phyloP scores from a whole-genome alignment of 2,329 filamentous ascomycete species.

The Xylaria hypoxylon region DNA sequence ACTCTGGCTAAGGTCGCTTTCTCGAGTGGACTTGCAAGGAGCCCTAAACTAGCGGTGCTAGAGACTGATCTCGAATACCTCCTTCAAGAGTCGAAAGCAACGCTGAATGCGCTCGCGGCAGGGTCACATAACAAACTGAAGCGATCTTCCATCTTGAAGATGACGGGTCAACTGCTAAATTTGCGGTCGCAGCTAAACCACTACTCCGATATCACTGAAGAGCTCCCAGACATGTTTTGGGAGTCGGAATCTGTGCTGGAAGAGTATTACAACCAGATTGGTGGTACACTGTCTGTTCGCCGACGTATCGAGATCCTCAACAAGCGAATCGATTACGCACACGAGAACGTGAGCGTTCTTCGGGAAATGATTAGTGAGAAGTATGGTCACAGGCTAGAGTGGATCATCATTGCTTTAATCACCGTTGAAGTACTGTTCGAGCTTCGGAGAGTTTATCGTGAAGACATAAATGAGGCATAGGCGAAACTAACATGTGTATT shows the following conservation, averaged over 20 bases:
- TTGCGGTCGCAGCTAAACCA: conserved; percentile 94
- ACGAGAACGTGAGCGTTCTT: conserved; percentile 91
- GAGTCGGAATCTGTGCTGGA: conserved; percentile 94
- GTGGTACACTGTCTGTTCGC: conserved; percentile 88
- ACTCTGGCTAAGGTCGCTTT: conserved; percentile 96
- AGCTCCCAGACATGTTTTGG: conserved; percentile 96
- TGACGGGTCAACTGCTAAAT: conserved; percentile 91
- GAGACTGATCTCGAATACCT: conserved; percentile 86
- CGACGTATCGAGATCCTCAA: conserved; percentile 92
- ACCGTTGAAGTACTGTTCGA: conserved; percentile 93
- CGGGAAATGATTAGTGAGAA: conserved; percentile 90
- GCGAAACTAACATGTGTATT: conserved; percentile 26
- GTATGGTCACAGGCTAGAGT: conserved; percentile 87
- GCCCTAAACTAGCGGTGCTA: conserved; percentile 92
- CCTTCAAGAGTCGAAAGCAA: conserved; percentile 85
- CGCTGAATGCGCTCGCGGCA: conserved; percentile 75
- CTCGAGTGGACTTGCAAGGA: conserved; percentile 90
- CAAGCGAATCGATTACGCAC: conserved; percentile 97
- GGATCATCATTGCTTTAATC: conserved; percentile 96
- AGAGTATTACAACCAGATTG: conserved; percentile 94
- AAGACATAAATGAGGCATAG: conserved; percentile 41
- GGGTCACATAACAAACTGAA: conserved; percentile 73
- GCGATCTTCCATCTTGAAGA: conserved; percentile 85
- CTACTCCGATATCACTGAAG: conserved; percentile 96
- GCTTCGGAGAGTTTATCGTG: conserved; percentile 58